phyloP scores from a whole-genome alignment of 2,329 filamentous ascomycete genomes.

The Penicillium oxalicum region DNA sequence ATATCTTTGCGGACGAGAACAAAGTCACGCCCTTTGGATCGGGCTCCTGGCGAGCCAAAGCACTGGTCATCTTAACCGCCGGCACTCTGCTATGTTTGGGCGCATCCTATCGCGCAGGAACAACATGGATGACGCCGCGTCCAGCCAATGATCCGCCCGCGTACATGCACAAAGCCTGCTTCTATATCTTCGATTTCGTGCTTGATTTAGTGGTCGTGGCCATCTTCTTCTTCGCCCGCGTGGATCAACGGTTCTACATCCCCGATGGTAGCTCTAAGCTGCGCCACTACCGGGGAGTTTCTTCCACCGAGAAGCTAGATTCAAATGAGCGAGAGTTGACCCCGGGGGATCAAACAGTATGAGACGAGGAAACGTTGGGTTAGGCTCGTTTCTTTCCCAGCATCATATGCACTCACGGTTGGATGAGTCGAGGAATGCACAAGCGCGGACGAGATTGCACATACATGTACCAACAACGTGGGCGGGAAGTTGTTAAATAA shows the following conservation, averaged over 20 bases:
- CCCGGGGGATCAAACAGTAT: background rate
- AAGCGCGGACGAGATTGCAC: too few species aligned
- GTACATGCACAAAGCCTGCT: constrained; percentile 65
- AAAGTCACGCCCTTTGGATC: constrained; percentile 57
- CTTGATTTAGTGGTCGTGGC: constrained; percentile 67
- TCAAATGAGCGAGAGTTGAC: background rate
- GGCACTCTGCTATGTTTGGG: constrained; percentile 59
- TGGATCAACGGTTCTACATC: constrained; percentile 70
- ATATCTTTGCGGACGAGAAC: constrained; percentile 43
- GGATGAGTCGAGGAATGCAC: too few species aligned
- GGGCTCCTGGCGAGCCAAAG: constrained; percentile 62
- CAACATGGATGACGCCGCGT: constrained; percentile 48
- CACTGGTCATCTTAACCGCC: constrained; percentile 57
- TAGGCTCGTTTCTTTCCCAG: too few species aligned
- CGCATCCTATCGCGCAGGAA: constrained; percentile 62
- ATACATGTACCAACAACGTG: too few species aligned
- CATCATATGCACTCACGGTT: too few species aligned
- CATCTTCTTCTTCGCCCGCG: constrained; percentile 59
- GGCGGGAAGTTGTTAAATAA: too few species aligned
- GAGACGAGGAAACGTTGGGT: background rate
- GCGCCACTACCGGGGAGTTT: constrained; percentile 9
- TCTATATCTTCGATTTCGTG: constrained; percentile 73
- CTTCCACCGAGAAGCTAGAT: background rate
- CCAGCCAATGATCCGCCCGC: constrained; percentile 54
- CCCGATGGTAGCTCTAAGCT: constrained; percentile 52